Percentiles rank a stretch among this genome's conserved stretches.
These are phyloP conservation scores for Zymoseptoria tritici DNA, from an alignment of 2,329 filamentous ascomycete genomes.

Conservation along the genomic window DNA sequence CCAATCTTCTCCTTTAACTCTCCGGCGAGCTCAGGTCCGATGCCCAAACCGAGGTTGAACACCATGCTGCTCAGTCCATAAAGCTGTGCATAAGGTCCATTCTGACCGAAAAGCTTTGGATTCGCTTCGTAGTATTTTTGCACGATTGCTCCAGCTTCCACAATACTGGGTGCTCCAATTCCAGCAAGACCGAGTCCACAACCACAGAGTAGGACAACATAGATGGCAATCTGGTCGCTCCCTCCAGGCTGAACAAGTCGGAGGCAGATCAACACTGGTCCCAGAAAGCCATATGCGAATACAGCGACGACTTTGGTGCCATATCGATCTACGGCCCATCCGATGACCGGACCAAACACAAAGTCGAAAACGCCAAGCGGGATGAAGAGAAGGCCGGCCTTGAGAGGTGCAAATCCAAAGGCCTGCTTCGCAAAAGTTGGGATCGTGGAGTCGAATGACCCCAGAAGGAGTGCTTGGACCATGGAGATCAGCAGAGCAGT, in stretches of 20 bases:
- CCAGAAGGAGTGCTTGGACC: conserved; percentile 38
- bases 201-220: conserved; percentile 39
- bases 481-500: conserved; percentile 36
- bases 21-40: conserved; percentile 54
- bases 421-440: conserved; percentile 37
- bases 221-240: conserved; percentile 38
- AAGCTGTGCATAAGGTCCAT: conserved; percentile 57
- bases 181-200: conserved; percentile 47
- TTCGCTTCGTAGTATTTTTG: conserved; percentile 51
- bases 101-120: conserved; percentile 46
- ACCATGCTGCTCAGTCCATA: conserved; percentile 59
- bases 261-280: conserved; percentile 37
- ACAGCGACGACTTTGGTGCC: conserved; percentile 39
- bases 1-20: conserved; percentile 45
- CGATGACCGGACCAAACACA: conserved; percentile 40
- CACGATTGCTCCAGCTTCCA: conserved; percentile 50
- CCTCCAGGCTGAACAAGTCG: conserved; percentile 37
- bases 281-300: conserved; percentile 37
- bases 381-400: conserved; percentile 41
- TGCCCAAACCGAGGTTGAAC: conserved; percentile 51
- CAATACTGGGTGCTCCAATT: conserved; percentile 48
- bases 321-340: conserved; percentile 41
- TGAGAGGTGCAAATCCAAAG: conserved; percentile 40
- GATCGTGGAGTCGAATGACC: conserved; percentile 43
- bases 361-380: conserved; percentile 39